phyloP scores from a whole-genome alignment of 345 rosid genomes.

The Viola odorata region DNA sequence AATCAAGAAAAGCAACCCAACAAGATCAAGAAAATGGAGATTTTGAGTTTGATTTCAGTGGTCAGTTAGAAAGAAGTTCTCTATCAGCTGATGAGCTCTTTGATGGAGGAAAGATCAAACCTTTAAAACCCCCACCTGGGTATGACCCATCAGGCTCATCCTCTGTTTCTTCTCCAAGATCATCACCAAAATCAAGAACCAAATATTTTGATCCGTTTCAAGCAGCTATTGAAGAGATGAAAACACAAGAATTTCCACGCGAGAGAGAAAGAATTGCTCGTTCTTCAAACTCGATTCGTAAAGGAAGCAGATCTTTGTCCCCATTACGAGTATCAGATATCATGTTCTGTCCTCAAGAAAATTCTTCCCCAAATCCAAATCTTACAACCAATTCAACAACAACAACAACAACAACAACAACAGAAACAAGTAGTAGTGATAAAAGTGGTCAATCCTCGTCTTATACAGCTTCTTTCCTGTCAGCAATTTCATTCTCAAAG shows the following conservation, averaged over 20 bases:
- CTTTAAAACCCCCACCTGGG: conserved; percentile 45
- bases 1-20: conserved; percentile 1
- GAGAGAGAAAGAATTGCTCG: conserved; percentile 30
- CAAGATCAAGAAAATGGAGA: conserved; percentile 34
- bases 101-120: conserved; percentile 78
- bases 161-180: conserved; percentile 34
- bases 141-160: conserved; percentile 23
- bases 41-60: conserved; percentile 80
- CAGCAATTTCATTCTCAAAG: conserved; percentile 53
- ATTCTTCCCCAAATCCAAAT: conserved; percentile 18
- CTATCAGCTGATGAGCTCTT: conserved; percentile 90
- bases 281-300: conserved; percentile 28
- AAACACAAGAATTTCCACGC: conserved; percentile 11
- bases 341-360: conserved; percentile 40
- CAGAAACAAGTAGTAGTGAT: conserved; percentile 11
- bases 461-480: conserved; percentile 46
- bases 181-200: conserved; percentile 31
- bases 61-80: conserved; percentile 55
- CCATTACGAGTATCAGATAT: conserved; percentile 68
- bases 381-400: too few relatives aligned
- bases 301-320: conserved; percentile 74
- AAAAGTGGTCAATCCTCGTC: conserved; percentile 14
- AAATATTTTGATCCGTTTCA: conserved; percentile 33
- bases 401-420: conserved; percentile 16
- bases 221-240: conserved; percentile 34